A percentile compares a stretch with the other conserved stretches of the same genome.
These are phyloP conservation scores for Byssothecium circinans DNA, from an alignment of 2,329 filamentous ascomycete species.

Conservation along the genomic window DNA sequence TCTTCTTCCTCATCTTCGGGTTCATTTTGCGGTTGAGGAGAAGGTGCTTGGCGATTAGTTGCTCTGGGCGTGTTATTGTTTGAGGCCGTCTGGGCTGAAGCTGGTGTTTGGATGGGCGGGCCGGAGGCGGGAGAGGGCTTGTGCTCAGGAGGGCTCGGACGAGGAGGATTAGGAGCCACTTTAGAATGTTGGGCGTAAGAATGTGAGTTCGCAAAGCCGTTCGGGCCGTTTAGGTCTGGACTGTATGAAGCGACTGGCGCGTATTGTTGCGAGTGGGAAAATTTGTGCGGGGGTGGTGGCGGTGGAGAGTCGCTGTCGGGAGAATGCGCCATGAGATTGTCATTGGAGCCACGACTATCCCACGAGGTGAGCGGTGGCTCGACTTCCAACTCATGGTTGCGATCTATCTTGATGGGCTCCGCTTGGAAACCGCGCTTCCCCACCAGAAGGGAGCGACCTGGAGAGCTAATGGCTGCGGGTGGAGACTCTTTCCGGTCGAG, in stretches of 20 bases:
- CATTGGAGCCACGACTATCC: conserved; percentile 55
- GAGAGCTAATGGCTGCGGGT: conserved; percentile 23
- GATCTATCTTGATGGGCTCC: conserved; percentile 50
- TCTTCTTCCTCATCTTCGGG: conserved; percentile 32
- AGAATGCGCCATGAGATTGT: conserved; percentile 51
- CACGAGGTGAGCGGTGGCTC: conserved; percentile 56
- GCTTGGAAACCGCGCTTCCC: conserved; percentile 41
- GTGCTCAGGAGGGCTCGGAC: conserved; percentile 26
- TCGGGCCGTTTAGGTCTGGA: conserved; percentile 28
- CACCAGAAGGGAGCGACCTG: conserved; percentile 38
- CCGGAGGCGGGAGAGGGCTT: conserved; percentile 34
- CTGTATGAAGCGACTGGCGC: conserved; percentile 38
- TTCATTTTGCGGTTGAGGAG: background rate
- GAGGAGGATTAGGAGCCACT: conserved; percentile 23
- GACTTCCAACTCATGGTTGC: conserved; percentile 40
- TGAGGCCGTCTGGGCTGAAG: conserved; percentile 35
- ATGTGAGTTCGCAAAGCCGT: conserved; percentile 32
- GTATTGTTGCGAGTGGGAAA: conserved; percentile 23
- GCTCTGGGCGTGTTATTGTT: conserved; percentile 37
- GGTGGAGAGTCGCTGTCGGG: conserved; percentile 37
- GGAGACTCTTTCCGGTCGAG: conserved; percentile 35
- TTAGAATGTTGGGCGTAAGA: conserved; percentile 32
- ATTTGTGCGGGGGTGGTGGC: conserved; percentile 39
- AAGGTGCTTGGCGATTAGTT: conserved; percentile 12
- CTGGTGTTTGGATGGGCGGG: conserved; percentile 35